Conservation (phyloP, 169 alveolate genomes). For the Condylostoma magnum region DNA sequence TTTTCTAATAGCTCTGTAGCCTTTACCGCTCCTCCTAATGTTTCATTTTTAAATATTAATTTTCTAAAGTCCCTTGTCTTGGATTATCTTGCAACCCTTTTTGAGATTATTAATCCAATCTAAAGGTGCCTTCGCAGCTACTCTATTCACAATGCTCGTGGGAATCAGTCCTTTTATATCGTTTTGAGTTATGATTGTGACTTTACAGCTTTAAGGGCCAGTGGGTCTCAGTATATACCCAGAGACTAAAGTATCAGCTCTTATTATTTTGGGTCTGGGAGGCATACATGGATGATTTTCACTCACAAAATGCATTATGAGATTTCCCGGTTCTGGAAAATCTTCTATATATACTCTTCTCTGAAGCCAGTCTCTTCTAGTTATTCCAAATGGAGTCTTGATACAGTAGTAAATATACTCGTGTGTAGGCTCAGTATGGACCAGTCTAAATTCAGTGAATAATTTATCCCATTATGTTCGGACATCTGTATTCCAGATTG, state of each 20-base stretch:
- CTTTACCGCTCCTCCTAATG: too few species aligned
- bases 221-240: constrained; percentile 64
- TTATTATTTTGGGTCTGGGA: constrained; percentile 39
- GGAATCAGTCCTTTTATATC: constrained; percentile 77
- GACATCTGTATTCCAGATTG: constrained; percentile 49
- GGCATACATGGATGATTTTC: constrained; percentile 60
- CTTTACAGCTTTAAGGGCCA: constrained; percentile 35
- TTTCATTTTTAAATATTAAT: background rate
- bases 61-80: background rate
- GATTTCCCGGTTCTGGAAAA: constrained; percentile 59
- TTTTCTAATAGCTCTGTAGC: too few species aligned
- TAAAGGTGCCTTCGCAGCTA: constrained; percentile 68
- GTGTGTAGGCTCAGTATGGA: constrained; percentile 53
- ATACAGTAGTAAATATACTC: constrained; percentile 61
- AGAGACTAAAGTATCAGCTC: constrained; percentile 76
- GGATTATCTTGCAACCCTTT: constrained; percentile 59
- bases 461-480: constrained; percentile 21
- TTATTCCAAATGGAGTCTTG: constrained; percentile 75
- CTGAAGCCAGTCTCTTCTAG: constrained; percentile 75
- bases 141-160: constrained; percentile 57
- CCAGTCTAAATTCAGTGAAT: constrained; percentile 44
- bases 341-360: constrained; percentile 57
- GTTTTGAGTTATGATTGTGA: constrained; percentile 67
- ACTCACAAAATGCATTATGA: constrained; percentile 65
- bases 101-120: constrained; percentile 60